These are phyloP conservation scores for Cyberlindnera amylophila DNA, from an alignment of 805 yeast genomes.

Conservation along the genomic window DNA sequence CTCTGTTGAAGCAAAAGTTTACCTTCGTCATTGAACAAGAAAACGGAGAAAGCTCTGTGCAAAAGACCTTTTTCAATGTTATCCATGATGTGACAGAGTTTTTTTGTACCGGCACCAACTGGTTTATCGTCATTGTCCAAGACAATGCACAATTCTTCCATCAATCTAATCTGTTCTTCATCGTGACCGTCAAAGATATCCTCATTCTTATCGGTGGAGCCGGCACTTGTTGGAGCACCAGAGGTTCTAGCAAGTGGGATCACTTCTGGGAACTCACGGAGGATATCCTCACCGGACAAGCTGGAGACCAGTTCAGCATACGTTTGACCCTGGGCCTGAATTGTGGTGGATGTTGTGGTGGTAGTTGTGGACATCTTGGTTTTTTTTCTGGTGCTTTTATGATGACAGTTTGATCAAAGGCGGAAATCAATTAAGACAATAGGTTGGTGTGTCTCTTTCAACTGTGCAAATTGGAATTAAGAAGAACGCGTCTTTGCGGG, in stretches of 20 bases:
- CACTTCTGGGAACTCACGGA: conserved; percentile 61
- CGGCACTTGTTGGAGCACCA: conserved; percentile 45
- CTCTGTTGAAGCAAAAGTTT: conserved; percentile 88
- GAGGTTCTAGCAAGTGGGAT: conserved; percentile 58
- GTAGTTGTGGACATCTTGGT: conserved; percentile 9
- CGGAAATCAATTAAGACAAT: no score
- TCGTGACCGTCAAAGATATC: conserved; percentile 81
- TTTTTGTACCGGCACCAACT: conserved; percentile 91
- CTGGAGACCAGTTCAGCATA: conserved; percentile 54
- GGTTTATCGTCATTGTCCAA: conserved; percentile 84
- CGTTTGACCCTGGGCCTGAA: conserved; percentile 14
- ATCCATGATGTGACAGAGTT: conserved; percentile 81
- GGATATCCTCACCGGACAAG: conserved; percentile 46
- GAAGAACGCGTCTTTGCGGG: no score
- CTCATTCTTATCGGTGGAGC: conserved; percentile 30
- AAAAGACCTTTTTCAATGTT: conserved; percentile 83
- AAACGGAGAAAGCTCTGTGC: conserved; percentile 97
- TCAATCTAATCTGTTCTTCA: conserved; percentile 86
- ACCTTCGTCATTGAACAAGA: conserved; percentile 74
- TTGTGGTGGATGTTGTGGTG: conserved; percentile 3
- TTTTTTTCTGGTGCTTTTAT: no score
- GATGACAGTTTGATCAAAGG: no score
- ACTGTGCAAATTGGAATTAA: no score
- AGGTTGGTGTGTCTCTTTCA: no score
- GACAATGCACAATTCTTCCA: conserved; percentile 96